phyloP scores from a whole-genome alignment of 331 rosid genomes.

The Prunus yedoensis region DNA sequence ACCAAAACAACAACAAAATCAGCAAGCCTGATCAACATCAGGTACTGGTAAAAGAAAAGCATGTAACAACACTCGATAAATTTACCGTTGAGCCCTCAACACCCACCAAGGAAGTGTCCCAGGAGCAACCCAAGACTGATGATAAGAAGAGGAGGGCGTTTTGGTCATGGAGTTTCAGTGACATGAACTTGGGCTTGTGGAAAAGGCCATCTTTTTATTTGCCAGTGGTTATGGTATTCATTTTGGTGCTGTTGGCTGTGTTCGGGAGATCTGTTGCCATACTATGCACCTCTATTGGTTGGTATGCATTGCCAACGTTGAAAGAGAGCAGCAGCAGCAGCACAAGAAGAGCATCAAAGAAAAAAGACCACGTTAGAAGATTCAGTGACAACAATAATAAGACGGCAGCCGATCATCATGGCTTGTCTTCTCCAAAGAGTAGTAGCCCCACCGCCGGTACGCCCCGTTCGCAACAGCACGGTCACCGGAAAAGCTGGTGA shows the following conservation, averaged over 20 bases:
- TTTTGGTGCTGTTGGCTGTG: slow-evolving; percentile 55
- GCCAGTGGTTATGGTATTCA: slow-evolving; percentile 50
- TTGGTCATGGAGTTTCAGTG: neutral
- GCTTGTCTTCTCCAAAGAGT: slow-evolving; percentile 37
- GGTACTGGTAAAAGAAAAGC: slow-evolving; percentile 1
- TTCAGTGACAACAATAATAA: slow-evolving; percentile 42
- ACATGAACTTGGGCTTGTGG: slow-evolving; percentile 27
- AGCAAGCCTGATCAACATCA: neutral
- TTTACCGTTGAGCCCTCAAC: slow-evolving; percentile 7
- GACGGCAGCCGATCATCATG: slow-evolving; percentile 16
- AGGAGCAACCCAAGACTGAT: neutral
- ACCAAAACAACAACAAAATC: neutral
- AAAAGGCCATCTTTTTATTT: slow-evolving; percentile 57
- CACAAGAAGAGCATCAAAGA: slow-evolving; percentile 25
- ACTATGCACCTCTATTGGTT: slow-evolving; percentile 57
- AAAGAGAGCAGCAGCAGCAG: slow-evolving; percentile 22
- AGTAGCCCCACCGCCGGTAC: neutral
- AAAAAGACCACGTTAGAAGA: slow-evolving; percentile 37
- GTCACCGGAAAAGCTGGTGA: slow-evolving; percentile 68
- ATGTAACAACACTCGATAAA: slow-evolving; percentile 20
- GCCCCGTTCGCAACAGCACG: slow-evolving; percentile 21
- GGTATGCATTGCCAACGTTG: slow-evolving; percentile 73
- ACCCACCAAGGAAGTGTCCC: slow-evolving; percentile 23
- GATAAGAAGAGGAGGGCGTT: slow-evolving; percentile 21
- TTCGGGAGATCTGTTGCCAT: slow-evolving; percentile 74